phyloP scores from a whole-genome alignment of 306 rosid species.

The Hippophae rhamnoides region DNA sequence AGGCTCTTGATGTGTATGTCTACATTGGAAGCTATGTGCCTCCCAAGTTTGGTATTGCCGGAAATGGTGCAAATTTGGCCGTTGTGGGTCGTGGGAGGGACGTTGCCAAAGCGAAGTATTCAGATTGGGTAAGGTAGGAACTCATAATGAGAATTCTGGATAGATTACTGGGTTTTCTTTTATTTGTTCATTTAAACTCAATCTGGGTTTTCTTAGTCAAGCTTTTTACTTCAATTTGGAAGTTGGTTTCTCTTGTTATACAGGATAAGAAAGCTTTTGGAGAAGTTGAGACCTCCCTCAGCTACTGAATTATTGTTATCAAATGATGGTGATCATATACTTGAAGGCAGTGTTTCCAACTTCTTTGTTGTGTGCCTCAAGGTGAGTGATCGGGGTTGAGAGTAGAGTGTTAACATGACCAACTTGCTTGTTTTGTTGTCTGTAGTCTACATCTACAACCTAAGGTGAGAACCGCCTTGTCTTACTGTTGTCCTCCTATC shows the following conservation, averaged over 20 bases:
- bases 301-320: conserved; percentile 82
- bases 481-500: neutral
- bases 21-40: conserved; percentile 49
- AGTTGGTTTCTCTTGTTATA: neutral
- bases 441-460: neutral
- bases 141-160: too few relatives aligned
- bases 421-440: neutral
- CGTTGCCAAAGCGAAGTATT: conserved; percentile 67
- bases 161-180: too few relatives aligned
- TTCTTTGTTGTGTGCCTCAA: conserved; percentile 64
- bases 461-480: neutral
- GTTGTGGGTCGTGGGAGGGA: conserved; percentile 65
- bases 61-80: conserved; percentile 60
- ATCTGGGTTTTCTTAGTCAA: too few relatives aligned
- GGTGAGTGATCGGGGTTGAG: conserved; percentile 32
- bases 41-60: conserved; percentile 33
- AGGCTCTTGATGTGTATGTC: conserved; percentile 38
- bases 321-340: conserved; percentile 62
- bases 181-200: too few relatives aligned
- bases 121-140: conserved; percentile 85
- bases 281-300: conserved; percentile 67
- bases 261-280: conserved; percentile 76
- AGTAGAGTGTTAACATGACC: conserved; percentile 4
- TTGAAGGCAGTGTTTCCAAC: conserved; percentile 80
- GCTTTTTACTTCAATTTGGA: too few relatives aligned